Evolutionary conservation across 2,329 filamentous ascomycete species (phyloP).

Genomic region (Parasarocladium wereldwijsianum): DNA sequence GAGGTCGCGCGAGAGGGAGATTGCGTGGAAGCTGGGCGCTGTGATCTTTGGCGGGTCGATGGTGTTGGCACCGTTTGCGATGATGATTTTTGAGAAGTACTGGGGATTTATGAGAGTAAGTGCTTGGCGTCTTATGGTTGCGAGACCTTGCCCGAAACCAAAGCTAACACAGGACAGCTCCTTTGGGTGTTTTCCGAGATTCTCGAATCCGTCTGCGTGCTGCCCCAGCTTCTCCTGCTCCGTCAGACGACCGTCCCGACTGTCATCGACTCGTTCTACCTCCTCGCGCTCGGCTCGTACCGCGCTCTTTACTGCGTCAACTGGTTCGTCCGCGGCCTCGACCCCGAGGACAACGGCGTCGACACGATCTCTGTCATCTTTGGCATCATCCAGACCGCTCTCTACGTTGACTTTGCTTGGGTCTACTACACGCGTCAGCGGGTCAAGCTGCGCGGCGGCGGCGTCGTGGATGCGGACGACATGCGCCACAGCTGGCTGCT

Average conservation of each 20-base stretch:
- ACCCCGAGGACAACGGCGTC: constrained; percentile 41
- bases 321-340: constrained; percentile 62
- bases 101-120: constrained; percentile 38
- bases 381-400: constrained; percentile 73
- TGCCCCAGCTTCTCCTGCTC: constrained; percentile 81
- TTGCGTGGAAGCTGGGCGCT: constrained; percentile 82
- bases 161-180: constrained; percentile 32
- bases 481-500: constrained; percentile 75
- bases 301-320: constrained; percentile 82
- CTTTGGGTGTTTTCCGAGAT: constrained; percentile 83
- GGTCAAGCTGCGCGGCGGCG: constrained; percentile 78
- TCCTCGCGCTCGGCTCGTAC: constrained; percentile 75
- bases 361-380: constrained; percentile 70
- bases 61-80: constrained; percentile 55
- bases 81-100: constrained; percentile 45
- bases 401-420: constrained; percentile 93
- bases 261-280: constrained; percentile 93
- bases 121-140: constrained; percentile 4
- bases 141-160: background rate
- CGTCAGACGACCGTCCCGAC: constrained; percentile 92
- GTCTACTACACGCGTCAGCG: constrained; percentile 89
- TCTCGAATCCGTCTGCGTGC: constrained; percentile 78
- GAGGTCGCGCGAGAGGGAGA: constrained; percentile 76
- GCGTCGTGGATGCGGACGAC: constrained; percentile 82
- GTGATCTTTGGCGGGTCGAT: constrained; percentile 52